Base-by-base conservation (phyloP, 2,329 filamentous ascomycete species). In the Ilyonectria robusta region DNA sequence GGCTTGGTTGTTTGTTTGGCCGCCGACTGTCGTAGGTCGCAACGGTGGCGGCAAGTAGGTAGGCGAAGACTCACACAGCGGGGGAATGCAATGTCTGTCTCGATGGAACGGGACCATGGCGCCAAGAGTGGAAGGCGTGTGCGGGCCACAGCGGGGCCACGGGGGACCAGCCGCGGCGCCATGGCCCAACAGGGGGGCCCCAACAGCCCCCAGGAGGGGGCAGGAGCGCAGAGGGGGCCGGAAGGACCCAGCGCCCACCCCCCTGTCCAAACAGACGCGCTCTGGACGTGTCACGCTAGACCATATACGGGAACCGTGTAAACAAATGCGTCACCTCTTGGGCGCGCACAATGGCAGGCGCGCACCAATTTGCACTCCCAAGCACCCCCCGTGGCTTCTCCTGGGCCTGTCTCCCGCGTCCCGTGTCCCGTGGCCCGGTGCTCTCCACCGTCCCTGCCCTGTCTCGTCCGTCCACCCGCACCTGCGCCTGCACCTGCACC, bases 281-380 rank as follows among this genome's bases (percentile, higher is more conserved):
- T 74, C 48, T 59, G 68, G 60, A 67, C 78, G 79, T 75, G 79
- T 70, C 50, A 48, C 69, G 69, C 78, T 79, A 79, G 62, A 69
- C 73, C 21, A 1, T 35, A 67, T 69, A 35, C 53, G 72, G 79
- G 67, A 80, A 75, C 21, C 65, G 55, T 70, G 77, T 81, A 81
- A 81, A 81, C 79, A 81, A 80, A 80, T 79, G 78, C 78, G 76
- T 78, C 77, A 79, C 75, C 74, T 62, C 69, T 56, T 69, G 58
- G 56, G 58, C 67, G 71, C 65, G 70, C 50, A 53, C 46, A 42
- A 29, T 44, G 33, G 51, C 64, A 40, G 56, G 48, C 51, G 35
- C 65, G 44, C 48, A 56, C 68, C 70, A 66, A 66, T 68, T 68
- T 60, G 51, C 56, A 62, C 55, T 44, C 48, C 26, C 51, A 62